phyloP scores from a whole-genome alignment of 2,329 filamentous ascomycete genomes.

The Talaromyces verruculosus region DNA sequence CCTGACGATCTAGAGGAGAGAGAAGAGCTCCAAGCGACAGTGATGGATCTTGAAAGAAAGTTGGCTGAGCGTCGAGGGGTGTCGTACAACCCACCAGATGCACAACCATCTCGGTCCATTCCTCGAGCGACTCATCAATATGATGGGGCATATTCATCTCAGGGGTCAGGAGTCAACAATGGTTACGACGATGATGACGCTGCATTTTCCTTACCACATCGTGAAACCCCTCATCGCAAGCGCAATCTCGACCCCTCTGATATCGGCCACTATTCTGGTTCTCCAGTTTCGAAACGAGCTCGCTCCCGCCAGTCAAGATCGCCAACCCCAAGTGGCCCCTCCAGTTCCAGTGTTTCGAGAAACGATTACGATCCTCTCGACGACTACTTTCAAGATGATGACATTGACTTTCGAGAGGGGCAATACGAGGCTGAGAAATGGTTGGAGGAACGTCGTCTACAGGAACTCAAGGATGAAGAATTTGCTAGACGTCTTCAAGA shows the following conservation, averaged over 20 bases:
- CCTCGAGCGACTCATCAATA: slow-evolving; percentile 19
- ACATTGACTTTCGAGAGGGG: slow-evolving; percentile 30
- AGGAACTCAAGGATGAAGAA: slow-evolving; percentile 41
- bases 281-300: slow-evolving; percentile 16
- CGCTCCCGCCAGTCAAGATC: slow-evolving; percentile 2
- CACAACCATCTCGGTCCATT: background rate
- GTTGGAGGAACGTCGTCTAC: slow-evolving; percentile 32
- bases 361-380: slow-evolving; percentile 7
- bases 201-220: background rate
- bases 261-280: background rate
- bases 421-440: slow-evolving; percentile 34
- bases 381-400: slow-evolving; percentile 30
- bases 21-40: slow-evolving; percentile 30
- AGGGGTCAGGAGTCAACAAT: background rate
- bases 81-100: slow-evolving; percentile 9
- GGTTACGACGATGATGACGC: background rate
- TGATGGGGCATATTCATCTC: slow-evolving; percentile 23
- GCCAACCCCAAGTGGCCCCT: background rate
- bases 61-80: slow-evolving; percentile 28
- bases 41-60: slow-evolving; percentile 29
- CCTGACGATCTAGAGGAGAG: slow-evolving; percentile 29
- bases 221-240: background rate
- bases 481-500: slow-evolving; percentile 41
- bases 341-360: background rate
- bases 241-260: background rate